Percentiles rank a stretch among this genome's conserved stretches.
phyloP scores from a whole-genome alignment of 2,329 filamentous ascomycete genomes.

The Pezicula neosporulosa region DNA sequence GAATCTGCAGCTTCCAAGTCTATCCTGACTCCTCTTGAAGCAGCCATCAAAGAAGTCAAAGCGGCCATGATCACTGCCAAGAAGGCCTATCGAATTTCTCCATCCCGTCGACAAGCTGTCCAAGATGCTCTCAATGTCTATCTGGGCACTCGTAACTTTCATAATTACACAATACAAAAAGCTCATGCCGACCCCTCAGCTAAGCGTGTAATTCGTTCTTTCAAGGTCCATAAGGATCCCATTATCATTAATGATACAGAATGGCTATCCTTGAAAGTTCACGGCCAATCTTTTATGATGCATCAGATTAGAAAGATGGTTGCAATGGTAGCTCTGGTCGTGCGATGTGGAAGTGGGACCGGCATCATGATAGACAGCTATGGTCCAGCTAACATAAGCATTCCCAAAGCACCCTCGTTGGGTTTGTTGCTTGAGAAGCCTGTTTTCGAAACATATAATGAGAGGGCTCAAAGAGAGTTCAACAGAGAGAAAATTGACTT shows the following conservation, averaged over 20 bases:
- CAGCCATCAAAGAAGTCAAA: slow-evolving; percentile 71
- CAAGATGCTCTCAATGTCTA: slow-evolving; percentile 74
- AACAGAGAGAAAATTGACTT: slow-evolving; percentile 74
- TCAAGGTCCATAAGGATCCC: slow-evolving; percentile 70
- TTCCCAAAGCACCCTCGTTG: slow-evolving; percentile 89
- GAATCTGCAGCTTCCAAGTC: slow-evolving; percentile 6
- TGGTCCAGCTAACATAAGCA: slow-evolving; percentile 68
- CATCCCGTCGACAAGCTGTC: slow-evolving; percentile 67
- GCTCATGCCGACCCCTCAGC: slow-evolving; percentile 74
- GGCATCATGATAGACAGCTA: slow-evolving; percentile 73
- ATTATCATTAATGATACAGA: slow-evolving; percentile 88
- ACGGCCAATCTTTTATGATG: slow-evolving; percentile 99
- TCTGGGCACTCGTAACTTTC: slow-evolving; percentile 83
- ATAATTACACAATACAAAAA: slow-evolving; percentile 98
- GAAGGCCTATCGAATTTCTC: slow-evolving; percentile 76
- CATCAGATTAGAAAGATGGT: slow-evolving; percentile 99
- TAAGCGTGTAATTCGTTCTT: slow-evolving; percentile 89
- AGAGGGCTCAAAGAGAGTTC: slow-evolving; percentile 59
- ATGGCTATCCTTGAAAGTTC: slow-evolving; percentile 93
- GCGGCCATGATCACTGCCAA: slow-evolving; percentile 79
- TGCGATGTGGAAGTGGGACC: slow-evolving; percentile 77
- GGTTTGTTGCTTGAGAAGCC: slow-evolving; percentile 86
- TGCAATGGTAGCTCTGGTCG: slow-evolving; percentile 80
- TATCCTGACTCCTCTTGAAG: slow-evolving; percentile 49
- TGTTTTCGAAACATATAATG: slow-evolving; percentile 88